Evolutionary conservation across 139 green algal genomes (phyloP).

Genomic region (Auxenochlorella pyrenoidosa): DNA sequence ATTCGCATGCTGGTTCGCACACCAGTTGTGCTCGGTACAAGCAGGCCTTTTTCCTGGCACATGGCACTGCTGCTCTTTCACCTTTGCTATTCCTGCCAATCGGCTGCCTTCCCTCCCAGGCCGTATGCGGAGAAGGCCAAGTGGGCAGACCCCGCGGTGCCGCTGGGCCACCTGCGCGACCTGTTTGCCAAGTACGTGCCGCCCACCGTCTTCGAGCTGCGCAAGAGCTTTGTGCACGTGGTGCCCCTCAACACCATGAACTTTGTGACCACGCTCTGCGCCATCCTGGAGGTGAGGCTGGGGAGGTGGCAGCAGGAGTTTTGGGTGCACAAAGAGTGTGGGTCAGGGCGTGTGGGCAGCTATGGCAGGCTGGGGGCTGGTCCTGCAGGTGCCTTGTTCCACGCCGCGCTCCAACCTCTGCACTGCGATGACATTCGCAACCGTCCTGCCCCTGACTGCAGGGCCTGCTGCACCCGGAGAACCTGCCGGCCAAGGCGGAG

Average conservation of each 20-base stretch:
- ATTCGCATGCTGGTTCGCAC: too few species aligned
- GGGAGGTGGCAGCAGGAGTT: neutral
- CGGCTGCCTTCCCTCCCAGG: neutral
- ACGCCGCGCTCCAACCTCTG: too few species aligned
- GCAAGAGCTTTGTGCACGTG: slow-evolving; percentile 86
- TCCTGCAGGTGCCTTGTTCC: too few species aligned
- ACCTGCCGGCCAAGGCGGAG: slow-evolving; percentile 84
- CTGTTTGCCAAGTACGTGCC: slow-evolving; percentile 90
- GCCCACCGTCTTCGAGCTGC: slow-evolving; percentile 81
- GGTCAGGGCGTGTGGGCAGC: too few species aligned
- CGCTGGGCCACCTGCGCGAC: slow-evolving; percentile 71
- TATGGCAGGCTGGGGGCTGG: too few species aligned
- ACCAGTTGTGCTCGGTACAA: too few species aligned
- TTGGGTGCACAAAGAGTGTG: too few species aligned
- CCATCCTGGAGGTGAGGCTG: slow-evolving; percentile 82
- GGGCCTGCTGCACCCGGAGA: slow-evolving; percentile 59
- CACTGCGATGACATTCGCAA: too few species aligned
- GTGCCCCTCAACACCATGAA: slow-evolving; percentile 79
- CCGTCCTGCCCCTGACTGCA: slow-evolving; percentile 11
- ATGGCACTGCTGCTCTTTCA: too few species aligned
- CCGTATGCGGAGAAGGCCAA: slow-evolving; percentile 83
- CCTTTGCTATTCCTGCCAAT: too few species aligned
- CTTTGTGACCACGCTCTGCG: slow-evolving; percentile 84
- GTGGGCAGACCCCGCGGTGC: slow-evolving; percentile 81
- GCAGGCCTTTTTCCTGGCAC: too few species aligned